phyloP scores from a whole-genome alignment of 768 basidiomycete species.

The Tulasnella sp. region DNA sequence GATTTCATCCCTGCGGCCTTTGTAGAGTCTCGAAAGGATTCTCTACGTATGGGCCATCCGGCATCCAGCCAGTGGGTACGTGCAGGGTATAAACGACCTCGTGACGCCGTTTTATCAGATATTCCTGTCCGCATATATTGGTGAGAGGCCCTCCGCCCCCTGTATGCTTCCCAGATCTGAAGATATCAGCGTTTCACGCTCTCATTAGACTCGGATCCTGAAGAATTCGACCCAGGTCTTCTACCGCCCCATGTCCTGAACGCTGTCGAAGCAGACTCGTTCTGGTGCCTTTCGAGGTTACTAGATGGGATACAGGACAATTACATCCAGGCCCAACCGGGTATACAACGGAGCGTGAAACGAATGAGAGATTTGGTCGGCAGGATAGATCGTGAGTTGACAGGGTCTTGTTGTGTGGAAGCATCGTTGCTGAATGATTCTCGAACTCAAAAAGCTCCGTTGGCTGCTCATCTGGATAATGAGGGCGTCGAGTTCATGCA shows the following conservation, averaged over 20 bases:
- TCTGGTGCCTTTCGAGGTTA: conserved; percentile 94
- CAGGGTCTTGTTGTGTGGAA: conserved; percentile 9
- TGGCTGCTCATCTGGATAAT: conserved; percentile 74
- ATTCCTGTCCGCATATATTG: conserved; percentile 90
- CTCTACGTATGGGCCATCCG: conserved; percentile 98
- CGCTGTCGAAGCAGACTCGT: conserved; percentile 93
- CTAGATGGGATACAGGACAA: conserved; percentile 98
- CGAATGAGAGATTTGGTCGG: conserved; percentile 91
- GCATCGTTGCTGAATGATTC: background rate
- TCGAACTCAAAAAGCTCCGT: conserved; percentile 45
- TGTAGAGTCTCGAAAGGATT: conserved; percentile 83
- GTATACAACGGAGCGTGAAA: conserved; percentile 86
- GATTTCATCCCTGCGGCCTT: background rate
- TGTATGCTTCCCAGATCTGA: background rate
- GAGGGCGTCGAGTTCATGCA: conserved; percentile 99
- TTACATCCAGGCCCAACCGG: conserved; percentile 93
- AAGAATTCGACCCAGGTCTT: conserved; percentile 68
- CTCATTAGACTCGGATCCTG: conserved; percentile 73
- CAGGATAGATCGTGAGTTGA: conserved; percentile 65
- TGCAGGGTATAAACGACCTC: conserved; percentile 98
- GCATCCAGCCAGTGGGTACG: conserved; percentile 96
- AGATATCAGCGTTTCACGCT: background rate
- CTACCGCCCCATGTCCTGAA: conserved; percentile 61
- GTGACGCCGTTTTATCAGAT: conserved; percentile 97
- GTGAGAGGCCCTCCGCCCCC: conserved; percentile 34